These are phyloP conservation scores for Acer negundo DNA, from an alignment of 345 rosid genomes.

Conservation along the genomic window DNA sequence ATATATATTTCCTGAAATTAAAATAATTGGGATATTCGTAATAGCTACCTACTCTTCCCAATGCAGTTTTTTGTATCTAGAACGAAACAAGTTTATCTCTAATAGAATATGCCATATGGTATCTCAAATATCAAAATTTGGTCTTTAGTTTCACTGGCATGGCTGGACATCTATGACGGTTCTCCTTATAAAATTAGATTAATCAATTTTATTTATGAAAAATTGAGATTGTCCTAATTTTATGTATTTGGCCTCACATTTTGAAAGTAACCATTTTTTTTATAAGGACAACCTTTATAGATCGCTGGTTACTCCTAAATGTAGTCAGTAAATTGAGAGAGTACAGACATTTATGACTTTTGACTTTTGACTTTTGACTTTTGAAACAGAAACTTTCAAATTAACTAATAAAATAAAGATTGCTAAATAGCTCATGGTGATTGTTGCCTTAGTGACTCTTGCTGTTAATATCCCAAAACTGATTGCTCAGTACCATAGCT, in stretches of 20 bases:
- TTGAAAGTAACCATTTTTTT: not conserved
- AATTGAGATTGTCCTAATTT: not conserved
- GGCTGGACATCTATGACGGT: not conserved
- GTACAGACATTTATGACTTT: not conserved
- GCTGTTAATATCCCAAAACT: not conserved
- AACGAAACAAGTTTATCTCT: not conserved
- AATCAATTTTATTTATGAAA: not conserved
- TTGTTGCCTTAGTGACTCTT: not conserved
- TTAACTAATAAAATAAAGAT: not conserved
- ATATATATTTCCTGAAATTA: slow-evolving; percentile 9
- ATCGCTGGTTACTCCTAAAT: not conserved
- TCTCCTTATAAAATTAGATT: not conserved
- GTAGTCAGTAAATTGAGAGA: not conserved
- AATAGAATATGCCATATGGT: not conserved
- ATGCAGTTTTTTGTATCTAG: not conserved
- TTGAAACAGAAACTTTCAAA: not conserved
- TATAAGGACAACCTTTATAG: not conserved
- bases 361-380: not conserved
- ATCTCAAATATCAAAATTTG: not conserved
- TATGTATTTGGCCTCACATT: not conserved
- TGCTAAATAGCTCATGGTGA: not conserved
- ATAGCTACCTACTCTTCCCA: not conserved
- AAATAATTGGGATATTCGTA: not conserved
- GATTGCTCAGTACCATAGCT: not conserved
- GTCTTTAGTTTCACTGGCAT: not conserved